phyloP scores from a whole-genome alignment of 2,329 filamentous ascomycete species.

The Exophiala xenobiotica region DNA sequence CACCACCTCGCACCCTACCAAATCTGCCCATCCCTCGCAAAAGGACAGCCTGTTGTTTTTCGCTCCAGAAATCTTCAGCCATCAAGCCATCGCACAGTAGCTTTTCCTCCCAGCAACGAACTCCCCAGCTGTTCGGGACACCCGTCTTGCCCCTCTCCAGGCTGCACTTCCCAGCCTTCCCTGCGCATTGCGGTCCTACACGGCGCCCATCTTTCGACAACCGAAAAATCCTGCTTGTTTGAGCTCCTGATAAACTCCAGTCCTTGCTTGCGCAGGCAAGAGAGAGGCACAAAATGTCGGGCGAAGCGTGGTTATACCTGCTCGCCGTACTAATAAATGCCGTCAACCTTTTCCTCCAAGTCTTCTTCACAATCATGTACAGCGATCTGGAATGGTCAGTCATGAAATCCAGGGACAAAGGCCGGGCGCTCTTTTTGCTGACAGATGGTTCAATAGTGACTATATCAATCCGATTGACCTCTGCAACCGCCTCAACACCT shows the following conservation, averaged over 20 bases:
- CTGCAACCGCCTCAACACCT: conserved; percentile 99
- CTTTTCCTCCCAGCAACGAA: neutral
- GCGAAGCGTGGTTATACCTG: conserved; percentile 97
- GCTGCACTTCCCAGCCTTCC: neutral
- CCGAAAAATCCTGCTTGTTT: neutral
- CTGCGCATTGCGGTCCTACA: neutral
- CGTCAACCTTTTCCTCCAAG: conserved; percentile 98
- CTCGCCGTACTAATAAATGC: conserved; percentile 98
- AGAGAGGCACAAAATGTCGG: conserved; percentile 68
- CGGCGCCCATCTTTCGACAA: neutral
- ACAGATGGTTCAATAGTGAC: conserved; percentile 61
- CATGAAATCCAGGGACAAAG: neutral
- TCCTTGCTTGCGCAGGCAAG: conserved; percentile 8
- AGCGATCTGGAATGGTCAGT: conserved; percentile 97
- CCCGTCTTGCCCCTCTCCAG: neutral
- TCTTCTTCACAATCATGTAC: conserved; percentile 99
- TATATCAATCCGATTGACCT: conserved; percentile 99
- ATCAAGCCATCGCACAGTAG: no score
- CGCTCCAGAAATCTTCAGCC: no score
- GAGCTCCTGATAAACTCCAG: neutral
- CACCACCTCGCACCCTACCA: no score
- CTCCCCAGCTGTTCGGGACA: neutral
- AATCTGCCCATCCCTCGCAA: no score
- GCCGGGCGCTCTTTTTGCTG: conserved; percentile 28
- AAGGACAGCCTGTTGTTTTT: neutral